Conservation (phyloP, 73 alveolate genomes). For the Durusdinium trenchii region DNA sequence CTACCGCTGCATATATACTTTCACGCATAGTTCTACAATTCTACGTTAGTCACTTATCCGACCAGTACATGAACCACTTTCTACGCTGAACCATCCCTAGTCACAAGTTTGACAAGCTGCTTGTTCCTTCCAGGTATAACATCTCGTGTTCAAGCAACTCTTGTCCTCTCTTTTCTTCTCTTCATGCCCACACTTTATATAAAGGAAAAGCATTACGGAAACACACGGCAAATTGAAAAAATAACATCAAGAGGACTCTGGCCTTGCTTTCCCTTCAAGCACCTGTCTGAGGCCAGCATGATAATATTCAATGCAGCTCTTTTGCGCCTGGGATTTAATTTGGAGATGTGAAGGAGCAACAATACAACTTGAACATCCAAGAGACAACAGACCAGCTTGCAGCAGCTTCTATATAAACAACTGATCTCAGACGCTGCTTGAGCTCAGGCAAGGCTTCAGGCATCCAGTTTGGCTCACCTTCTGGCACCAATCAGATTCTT, state of each 20-base stretch:
- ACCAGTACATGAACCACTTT: no score
- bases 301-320: slow-evolving; percentile 84
- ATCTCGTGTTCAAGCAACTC: no score
- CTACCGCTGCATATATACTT: no score
- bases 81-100: no score
- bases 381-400: not conserved
- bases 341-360: not conserved
- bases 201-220: no score
- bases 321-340: not conserved
- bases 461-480: slow-evolving; percentile 91
- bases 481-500: slow-evolving; percentile 51
- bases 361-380: not conserved
- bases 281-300: slow-evolving; percentile 63
- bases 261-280: not conserved
- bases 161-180: no score
- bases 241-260: no score
- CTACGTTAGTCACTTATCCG: no score
- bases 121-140: not conserved
- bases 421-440: not conserved
- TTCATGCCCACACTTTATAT: no score
- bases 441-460: slow-evolving; percentile 55
- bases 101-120: no score
- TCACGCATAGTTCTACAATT: no score
- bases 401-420: not conserved
- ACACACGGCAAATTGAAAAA: no score